Evolutionary conservation across 768 basidiomycete species (phyloP), one percentile per base, ranked within the genome.

Genomic region (Dacryopinax primogenitus): DNA sequence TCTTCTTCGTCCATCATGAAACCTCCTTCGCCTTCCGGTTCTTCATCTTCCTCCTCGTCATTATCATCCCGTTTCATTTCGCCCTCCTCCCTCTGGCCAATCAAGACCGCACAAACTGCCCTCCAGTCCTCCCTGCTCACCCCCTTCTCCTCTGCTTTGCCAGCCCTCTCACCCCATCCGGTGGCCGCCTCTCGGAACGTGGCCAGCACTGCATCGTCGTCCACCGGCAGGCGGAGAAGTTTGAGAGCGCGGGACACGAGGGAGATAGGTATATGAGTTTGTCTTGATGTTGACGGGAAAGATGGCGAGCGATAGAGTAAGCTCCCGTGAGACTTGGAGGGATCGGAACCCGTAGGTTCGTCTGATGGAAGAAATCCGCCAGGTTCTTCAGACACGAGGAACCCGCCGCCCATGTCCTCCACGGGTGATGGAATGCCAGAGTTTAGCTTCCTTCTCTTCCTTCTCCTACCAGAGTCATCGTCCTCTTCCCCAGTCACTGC

Each of bases 111-210:
- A 71, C 90, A 92, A 2, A 92, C 86, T 13, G 87, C 80, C 36
- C 87, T 81, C 87, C 87, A 92, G 71, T 91, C 90, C 32, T 84
- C 83, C 62, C 79, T 76, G 68, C 79, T 82, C 28, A 92, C 81
- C 45, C 65, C 66, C 72, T 32, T 73, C 73, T 68, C 68, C 34
- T 58, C 35, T 26, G 18, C 41, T 15, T 72, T 76, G 33, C 69
- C 71, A 9, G 33, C 47, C 18, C 36, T 58, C 7, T 35, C 76
- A 61, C 74, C 74, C 89, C 90, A 90, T 18, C 88, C 90, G 1
- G 82, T 77, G 0, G 87, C 86, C 1, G 90, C 90, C 67, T 87
- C 88, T 36, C 79, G 79, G 73, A 92, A 89, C 1, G 90, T 86
- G 1, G 78, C 72, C 2, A 92, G 78, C 12, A 90, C 78, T 63